These are phyloP conservation scores for Bipolaris cookei DNA, from an alignment of 2,329 filamentous ascomycete genomes.

Conservation along the genomic window DNA sequence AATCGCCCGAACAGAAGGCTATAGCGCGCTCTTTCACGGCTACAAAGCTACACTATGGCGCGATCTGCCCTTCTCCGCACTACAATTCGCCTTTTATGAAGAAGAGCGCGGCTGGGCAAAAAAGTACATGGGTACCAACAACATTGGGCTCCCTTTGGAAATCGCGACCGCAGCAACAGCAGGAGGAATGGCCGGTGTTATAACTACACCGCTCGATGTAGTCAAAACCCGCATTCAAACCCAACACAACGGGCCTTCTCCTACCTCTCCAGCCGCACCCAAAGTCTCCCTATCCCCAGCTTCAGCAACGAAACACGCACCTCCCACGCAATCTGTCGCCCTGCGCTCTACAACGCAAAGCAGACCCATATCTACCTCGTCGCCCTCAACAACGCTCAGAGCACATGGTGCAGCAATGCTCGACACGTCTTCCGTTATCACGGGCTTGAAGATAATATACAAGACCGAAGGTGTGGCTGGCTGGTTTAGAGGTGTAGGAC, in stretches of 20 bases:
- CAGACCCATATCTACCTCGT: slow-evolving; percentile 85
- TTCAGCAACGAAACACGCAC: slow-evolving; percentile 42
- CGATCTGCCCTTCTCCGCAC: slow-evolving; percentile 91
- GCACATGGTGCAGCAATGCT: slow-evolving; percentile 79
- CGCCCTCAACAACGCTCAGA: slow-evolving; percentile 81
- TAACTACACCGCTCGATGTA: slow-evolving; percentile 95
- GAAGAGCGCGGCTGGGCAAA: slow-evolving; percentile 86
- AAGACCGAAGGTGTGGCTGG: slow-evolving; percentile 84
- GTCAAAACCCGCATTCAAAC: slow-evolving; percentile 98
- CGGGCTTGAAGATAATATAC: slow-evolving; percentile 86
- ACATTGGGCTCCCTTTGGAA: slow-evolving; percentile 85
- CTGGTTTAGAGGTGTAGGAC: slow-evolving; percentile 94
- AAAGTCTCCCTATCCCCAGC: slow-evolving; percentile 27
- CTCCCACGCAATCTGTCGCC: slow-evolving; percentile 31
- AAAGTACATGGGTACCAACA: slow-evolving; percentile 75
- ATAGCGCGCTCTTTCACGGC: slow-evolving; percentile 89
- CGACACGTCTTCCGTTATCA: slow-evolving; percentile 87
- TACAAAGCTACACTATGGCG: slow-evolving; percentile 95
- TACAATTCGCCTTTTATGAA: slow-evolving; percentile 99
- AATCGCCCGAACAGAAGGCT: slow-evolving; percentile 82
- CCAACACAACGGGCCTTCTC: slow-evolving; percentile 67
- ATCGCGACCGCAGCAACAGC: slow-evolving; percentile 88
- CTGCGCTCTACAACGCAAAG: slow-evolving; percentile 49
- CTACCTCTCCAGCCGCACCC: slow-evolving; percentile 20
- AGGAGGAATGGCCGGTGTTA: slow-evolving; percentile 88